Percentiles rank a stretch among this genome's conserved stretches.
These are phyloP conservation scores for Moniliella sp. DNA, from an alignment of 1,284 basidiomycete species.

Conservation along the genomic window DNA sequence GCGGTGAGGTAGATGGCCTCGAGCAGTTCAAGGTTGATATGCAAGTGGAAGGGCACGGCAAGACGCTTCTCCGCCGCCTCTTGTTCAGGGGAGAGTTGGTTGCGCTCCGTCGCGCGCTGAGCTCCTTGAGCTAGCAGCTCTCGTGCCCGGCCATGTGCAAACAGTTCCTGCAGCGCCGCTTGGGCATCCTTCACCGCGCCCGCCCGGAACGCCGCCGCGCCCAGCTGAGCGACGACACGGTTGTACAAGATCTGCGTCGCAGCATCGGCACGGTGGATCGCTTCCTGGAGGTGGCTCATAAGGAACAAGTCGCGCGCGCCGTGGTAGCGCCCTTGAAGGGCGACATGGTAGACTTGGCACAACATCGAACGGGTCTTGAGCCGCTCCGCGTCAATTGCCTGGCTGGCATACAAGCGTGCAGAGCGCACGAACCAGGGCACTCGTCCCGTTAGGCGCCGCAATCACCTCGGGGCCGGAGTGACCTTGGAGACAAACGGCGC, in stretches of 20 bases:
- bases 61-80: constrained; percentile 87
- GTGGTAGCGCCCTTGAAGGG: constrained; percentile 90
- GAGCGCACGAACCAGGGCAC: constrained; percentile 60
- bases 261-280: constrained; percentile 81
- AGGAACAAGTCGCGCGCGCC: constrained; percentile 90
- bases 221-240: constrained; percentile 85
- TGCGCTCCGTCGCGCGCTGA: constrained; percentile 64
- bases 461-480: constrained; percentile 14
- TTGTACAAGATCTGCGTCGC: constrained; percentile 96
- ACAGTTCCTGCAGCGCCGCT: constrained; percentile 77
- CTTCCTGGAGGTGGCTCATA: constrained; percentile 95
- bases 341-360: constrained; percentile 77
- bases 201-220: constrained; percentile 81
- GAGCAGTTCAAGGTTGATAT: constrained; percentile 91
- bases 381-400: constrained; percentile 50
- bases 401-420: constrained; percentile 81
- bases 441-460: constrained; percentile 34
- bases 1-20: constrained; percentile 93
- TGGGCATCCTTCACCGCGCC: constrained; percentile 88
- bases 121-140: constrained; percentile 91
- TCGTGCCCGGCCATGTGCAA: constrained; percentile 78
- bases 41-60: constrained; percentile 96
- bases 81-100: constrained; percentile 62
- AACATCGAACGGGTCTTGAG: constrained; percentile 88
- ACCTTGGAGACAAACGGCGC: constrained; percentile 30